Percentiles rank a stretch among this genome's conserved stretches.
These are phyloP conservation scores for Akanthomyces uredinophilus DNA, from an alignment of 2,329 filamentous ascomycete genomes.

Conservation along the genomic window DNA sequence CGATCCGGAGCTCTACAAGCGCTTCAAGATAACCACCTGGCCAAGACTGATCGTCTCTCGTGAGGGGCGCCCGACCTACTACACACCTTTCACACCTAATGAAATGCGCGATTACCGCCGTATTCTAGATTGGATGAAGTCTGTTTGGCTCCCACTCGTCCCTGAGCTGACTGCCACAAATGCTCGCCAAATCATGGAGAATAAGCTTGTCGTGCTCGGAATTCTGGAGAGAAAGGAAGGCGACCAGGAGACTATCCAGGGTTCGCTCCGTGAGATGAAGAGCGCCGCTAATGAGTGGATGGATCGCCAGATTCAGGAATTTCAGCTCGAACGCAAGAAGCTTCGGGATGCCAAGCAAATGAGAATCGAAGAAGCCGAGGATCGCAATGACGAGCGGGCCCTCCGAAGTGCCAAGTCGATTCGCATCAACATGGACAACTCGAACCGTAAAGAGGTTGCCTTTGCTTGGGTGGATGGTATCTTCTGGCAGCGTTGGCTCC, in stretches of 20 bases:
- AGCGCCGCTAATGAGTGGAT: constrained; percentile 96
- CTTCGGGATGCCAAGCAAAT: constrained; percentile 91
- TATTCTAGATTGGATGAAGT: constrained; percentile 89
- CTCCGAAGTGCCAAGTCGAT: constrained; percentile 84
- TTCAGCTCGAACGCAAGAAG: constrained; percentile 90
- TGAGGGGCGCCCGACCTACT: constrained; percentile 86
- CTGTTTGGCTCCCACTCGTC: constrained; percentile 92
- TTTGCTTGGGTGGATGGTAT: constrained; percentile 97
- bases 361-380: constrained; percentile 92
- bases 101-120: constrained; percentile 84
- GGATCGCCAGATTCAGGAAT: constrained; percentile 87
- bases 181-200: constrained; percentile 89
- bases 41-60: constrained; percentile 86
- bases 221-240: constrained; percentile 73
- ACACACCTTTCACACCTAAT: constrained; percentile 76
- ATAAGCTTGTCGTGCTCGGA: constrained; percentile 89
- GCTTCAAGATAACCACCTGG: constrained; percentile 96
- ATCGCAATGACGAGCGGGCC: constrained; percentile 83
- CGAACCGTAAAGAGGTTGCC: constrained; percentile 79
- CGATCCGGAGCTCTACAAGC: constrained; percentile 66
- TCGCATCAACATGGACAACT: constrained; percentile 82
- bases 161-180: constrained; percentile 90
- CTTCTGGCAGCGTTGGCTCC: constrained; percentile 97
- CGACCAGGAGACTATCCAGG: constrained; percentile 64
- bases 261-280: constrained; percentile 85